Evolutionary conservation across 768 basidiomycete species (phyloP), one percentile per base, ranked within the genome.

Genomic region (Sarcodon aspratus): DNA sequence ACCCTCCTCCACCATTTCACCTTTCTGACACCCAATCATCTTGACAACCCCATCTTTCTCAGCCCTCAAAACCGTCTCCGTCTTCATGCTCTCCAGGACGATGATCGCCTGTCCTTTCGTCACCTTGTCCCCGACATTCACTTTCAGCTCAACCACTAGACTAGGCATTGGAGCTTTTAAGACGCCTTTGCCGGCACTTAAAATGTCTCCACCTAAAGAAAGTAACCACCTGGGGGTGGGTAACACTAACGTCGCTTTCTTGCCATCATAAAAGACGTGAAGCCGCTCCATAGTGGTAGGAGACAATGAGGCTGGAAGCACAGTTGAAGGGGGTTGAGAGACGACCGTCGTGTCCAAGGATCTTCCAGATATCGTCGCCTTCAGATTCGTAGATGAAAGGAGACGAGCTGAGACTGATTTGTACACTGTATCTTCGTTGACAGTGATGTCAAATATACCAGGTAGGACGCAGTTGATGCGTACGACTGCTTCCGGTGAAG

Each of bases 51-150:
- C 93, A 35, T 74, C 68, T 7, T 68, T 69, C 51, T 80, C 74
- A 11, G 89, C 80, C 48, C 90, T 72, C 54, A 96, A 63, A 37
- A 90, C 85, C 36, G 86, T 94, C 67, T 95, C 92, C 54, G 92
- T 96, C 78, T 97, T 97, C 93, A 96, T 97, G 59, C 92, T 95
- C 68, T 95, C 93, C 59, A 95, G 66, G 6, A 94, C 79, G 32
- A 92, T 80, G 8, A 91, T 73, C 7, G 77, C 78, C 59, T 93
- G 85, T 0, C 89, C 90, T 58, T 76, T 81, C 65, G 83, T 80
- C 36, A 96, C 86, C 11, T 64, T 69, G 46, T 94, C 85, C 4
- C 92, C 93, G 1, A 76, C 69, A 50, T 72, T 73, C 33, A 94
- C 92, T 13, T 74, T 75, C 46, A 96, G 84, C 48, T 95, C 90